Evolutionary conservation across 306 rosid genomes (phyloP), one percentile per base, ranked within the genome.

Genomic region (Carpinus fangiana): DNA sequence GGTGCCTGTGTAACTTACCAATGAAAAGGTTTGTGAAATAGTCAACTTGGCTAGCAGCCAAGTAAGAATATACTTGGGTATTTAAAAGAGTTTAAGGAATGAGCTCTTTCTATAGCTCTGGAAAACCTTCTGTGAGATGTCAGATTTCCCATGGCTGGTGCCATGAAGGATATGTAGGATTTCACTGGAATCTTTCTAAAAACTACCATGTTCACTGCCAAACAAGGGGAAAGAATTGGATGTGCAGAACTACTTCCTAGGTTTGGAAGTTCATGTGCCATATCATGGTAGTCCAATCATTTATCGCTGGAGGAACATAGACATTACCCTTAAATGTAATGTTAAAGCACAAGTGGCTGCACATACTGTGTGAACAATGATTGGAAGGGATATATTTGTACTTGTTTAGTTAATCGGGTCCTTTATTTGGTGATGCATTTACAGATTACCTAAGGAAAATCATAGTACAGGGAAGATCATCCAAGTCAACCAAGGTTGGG

Each of bases 391-490:
- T 38, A 51, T 43, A 34, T 38, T 46, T 31, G 20, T 3, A 55
- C 7, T 21, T 54, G 45, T 64, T 65, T 31, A 43, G 18, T 28
- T 18, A 52, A 47, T 54, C 9, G 10, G 47, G 13, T 80, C 38
- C 12, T 60, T 17, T 70, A 50, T 62, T 21, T 62, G 50, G 55
- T 62, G 74, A 34, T 38, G 1, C 20, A 21, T 84, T 73, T 56
- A 28, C 88, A 96, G 99, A 96, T 91, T 96, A 96, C 84, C 92
- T 96, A 72, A 79, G 99, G 84, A 96, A 96, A 96, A 96, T 96
- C 90, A 93, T 96, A 20, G 97, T 96, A 78, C 99, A 96, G 86
- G 99, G 99, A 73, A 91, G 98, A 79, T 96, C 99, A 61, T 96
- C 99, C 86, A 96, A 96, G 87, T 89, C 97, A 66, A 96, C 99